Base-by-base conservation (phyloP, 108 stramenopile species). In the Skeletonema potamos region DNA sequence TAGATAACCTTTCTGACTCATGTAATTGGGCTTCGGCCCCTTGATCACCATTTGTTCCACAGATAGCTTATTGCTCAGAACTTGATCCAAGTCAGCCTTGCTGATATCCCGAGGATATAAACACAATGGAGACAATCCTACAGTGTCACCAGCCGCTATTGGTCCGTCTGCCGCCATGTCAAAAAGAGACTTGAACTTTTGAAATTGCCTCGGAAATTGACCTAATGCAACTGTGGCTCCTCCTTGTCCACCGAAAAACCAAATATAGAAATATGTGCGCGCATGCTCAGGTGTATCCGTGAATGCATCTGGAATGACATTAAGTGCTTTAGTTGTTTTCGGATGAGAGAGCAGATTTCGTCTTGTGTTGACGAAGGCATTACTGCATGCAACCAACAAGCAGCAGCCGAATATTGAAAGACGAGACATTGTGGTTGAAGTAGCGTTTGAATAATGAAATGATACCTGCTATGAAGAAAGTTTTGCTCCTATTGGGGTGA, bases 231-330 rank as follows among this genome's bases (percentile, higher is more conserved):
- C 70, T 1, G 86, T 86, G 10, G 64, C 83, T 5, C 72, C 87
- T 30, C 90, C 90, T n/a, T 86, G 85, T 32, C 85, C 84, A 8
- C 87, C 87, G 66, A 89, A 87, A 69, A 88, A 87, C 86, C 87
- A 88, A 58, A 77, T 70, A 27, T 60, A 81, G 54, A 76, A 80
- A 55, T 78, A 81, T 6, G 58, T 36, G 34, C 64, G 70, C 6
- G 77, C 77, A 27, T 41, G 64, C 24, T 68, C 77, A 0, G 61
- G 46, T 22, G 64, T 69, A n/a, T 58, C 58, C 12, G 68, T 36
- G 28, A 72, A 30, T 5, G 66, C 58, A 58, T 72, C 70, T 17
- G 77, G 77, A 54, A 79, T 59, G 37, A 66, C 59, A 41, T 67
- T 72, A 9, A 66, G 20, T 27, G 61, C 9, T 26, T 66, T 22